These are phyloP conservation scores for Chamaecrista fasciculata DNA, from an alignment of 306 rosid genomes.

Conservation along the genomic window DNA sequence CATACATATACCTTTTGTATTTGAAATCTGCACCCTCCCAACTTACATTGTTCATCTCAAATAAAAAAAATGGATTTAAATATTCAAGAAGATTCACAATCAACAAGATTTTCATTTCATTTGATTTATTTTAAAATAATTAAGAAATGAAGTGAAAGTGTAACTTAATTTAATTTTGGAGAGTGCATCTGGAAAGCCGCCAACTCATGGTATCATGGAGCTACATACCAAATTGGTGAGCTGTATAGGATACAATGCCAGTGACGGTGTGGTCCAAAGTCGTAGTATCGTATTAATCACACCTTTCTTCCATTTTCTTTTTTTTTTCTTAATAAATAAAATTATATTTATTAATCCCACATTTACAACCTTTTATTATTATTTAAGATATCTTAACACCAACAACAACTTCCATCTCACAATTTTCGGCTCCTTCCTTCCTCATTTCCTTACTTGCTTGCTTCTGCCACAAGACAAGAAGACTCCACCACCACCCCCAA, in stretches of 20 bases:
- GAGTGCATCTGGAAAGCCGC: conserved; percentile 27
- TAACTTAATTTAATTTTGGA: background rate
- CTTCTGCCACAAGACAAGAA: conserved; percentile 70
- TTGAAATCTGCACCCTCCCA: no score
- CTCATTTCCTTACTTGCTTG: no score
- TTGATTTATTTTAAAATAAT: no score
- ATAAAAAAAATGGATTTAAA: no score
- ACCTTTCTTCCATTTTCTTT: background rate
- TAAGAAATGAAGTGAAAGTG: no score
- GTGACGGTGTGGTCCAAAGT: conserved; percentile 72
- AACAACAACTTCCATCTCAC: conserved; percentile 6
- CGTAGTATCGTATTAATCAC: conserved; percentile 26
- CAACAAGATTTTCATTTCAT: no score
- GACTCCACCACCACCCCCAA: no score
- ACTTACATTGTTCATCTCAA: no score
- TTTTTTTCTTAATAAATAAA: no score
- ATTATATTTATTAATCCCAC: background rate
- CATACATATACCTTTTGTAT: no score
- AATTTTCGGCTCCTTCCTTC: conserved; percentile 63
- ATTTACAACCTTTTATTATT: background rate
- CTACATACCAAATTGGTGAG: conserved; percentile 47
- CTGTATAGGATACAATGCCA: conserved; percentile 36
- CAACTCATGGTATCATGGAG: conserved; percentile 14
- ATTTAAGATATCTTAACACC: background rate
- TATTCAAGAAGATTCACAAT: no score